Evolutionary conservation across 805 yeast species (phyloP), one percentile per base, ranked within the genome.

Genomic region (Candida succiphila): DNA sequence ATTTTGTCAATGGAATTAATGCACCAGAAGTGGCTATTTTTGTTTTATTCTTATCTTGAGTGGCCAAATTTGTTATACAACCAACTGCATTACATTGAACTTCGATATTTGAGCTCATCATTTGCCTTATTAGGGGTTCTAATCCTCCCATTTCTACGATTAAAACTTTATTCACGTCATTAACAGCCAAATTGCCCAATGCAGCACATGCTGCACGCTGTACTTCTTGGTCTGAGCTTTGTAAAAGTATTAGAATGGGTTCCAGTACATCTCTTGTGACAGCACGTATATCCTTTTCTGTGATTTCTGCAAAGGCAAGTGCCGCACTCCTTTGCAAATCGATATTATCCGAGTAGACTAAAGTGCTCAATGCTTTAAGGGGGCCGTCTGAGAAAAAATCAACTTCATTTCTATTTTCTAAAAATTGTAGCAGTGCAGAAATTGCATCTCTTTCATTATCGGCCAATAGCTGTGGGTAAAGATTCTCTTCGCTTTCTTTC

Each of bases 81-180:
- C 99, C 99, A 37, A 92, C 98, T 3, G 99, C 98, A 54, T 92
- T 92, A 60, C 99, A 92, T 61, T 92, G 98, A 26, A 92, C 97
- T 58, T 92, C 99, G 37, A 92, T 94, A 51, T 92, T 92, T 35
- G 92, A 75, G 27, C 94, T 81, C 81, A 86, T 81, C 99, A 92
- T 92, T 61, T 92, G 98, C 57, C 94, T 79, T 48, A 92, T 92
- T 30, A 92, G 72, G 5, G 97, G 97, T 42, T 88, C 95, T 37
- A 92, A 71, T 2, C 97, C 98, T 20, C 97, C 97, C 96, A 92
- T 86, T 51, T 89, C 95, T 14, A 94, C 97, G 39, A 92, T 89
- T 33, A 92, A 67, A 14, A 83, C 72, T 57, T 92, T 92, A 63
- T 92, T 92, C 40, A 84, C 96, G 51, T 87, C 88, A 61, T 92